Evolutionary conservation across 768 basidiomycete genomes (phyloP), one percentile per base, ranked within the genome.

Genomic region (Suillus lakei): DNA sequence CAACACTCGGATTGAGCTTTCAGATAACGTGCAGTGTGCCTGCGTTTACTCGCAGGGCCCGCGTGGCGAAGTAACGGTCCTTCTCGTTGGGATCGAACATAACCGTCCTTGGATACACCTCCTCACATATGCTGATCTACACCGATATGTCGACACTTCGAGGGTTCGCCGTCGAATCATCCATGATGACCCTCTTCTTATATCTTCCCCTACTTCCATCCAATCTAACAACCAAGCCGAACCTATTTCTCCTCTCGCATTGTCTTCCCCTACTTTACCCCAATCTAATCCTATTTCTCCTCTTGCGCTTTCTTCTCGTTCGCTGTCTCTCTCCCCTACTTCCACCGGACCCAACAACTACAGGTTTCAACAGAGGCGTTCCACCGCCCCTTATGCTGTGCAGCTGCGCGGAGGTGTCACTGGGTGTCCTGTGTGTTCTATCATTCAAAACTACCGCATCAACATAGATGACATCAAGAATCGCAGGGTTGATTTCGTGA

Each of bases 361-460:
- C 54, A 23, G 1, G 1, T 10, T 36, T 16, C n/a, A 1, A 30
- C 18, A 21, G 18, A 59, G 58, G 26, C 26, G 21, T 18, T 38
- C 9, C 15, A 41, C 38, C 16, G 1, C 39, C 26, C 9, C 18
- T 18, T 3, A 23, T 36, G 16, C 36, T 58, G 36, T 2, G 28
- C 39, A 28, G 58, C 18, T 59, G 26, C 26, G 10, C 18, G 18
- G 26, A 10, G 26, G 26, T 59, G 18, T 18, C 18, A 30, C 58
- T 59, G 58, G 39, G 58, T 59, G 58, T 41, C 58, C 39, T 41
- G 58, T 59, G 58, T 59, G 58, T 41, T 18, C 58, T 59, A 39
- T 59, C 21, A 41, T 41, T 41, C 39, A 21, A 6, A 6, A 41
- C 3, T 39, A 13, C 6, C 3, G 18, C 3, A 30, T 59, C 21